phyloP scores from a whole-genome alignment of 805 yeast genomes.

The Saccharomycopsis microspora region DNA sequence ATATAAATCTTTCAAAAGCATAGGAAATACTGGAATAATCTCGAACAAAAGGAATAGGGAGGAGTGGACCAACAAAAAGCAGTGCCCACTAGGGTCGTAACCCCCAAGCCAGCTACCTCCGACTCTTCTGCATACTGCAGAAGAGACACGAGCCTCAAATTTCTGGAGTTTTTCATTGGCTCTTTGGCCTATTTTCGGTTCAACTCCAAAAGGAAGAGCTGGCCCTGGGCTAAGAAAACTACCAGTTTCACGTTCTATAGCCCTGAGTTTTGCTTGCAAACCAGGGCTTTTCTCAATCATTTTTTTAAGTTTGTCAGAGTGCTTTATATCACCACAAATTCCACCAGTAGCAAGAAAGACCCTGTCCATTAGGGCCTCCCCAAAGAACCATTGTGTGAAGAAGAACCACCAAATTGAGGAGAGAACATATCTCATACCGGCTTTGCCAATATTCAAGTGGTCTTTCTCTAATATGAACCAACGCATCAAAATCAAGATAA shows the following conservation, averaged over 20 bases:
- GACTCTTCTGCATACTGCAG: constrained; percentile 38
- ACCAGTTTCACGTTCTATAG: constrained; percentile 12
- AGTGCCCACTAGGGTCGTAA: constrained; percentile 94
- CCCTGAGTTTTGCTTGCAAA: constrained; percentile 4
- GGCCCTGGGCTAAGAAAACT: constrained; percentile 12
- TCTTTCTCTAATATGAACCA: not conserved
- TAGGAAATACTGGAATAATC: constrained; percentile 28
- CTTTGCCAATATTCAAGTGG: constrained; percentile 8
- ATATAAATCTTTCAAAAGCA: constrained; percentile 24
- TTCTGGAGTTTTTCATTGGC: not conserved
- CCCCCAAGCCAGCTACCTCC: constrained; percentile 77
- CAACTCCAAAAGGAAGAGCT: constrained; percentile 3
- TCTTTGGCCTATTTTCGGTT: not conserved
- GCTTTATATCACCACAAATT: constrained; percentile 33
- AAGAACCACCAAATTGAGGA: constrained; percentile 75
- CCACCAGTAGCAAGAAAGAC: constrained; percentile 81
- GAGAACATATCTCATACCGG: constrained; percentile 32
- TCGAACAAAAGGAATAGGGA: constrained; percentile 60
- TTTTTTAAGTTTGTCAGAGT: constrained; percentile 3
- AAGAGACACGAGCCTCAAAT: constrained; percentile 18
- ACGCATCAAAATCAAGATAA: constrained; percentile 16
- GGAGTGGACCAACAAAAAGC: constrained; percentile 62
- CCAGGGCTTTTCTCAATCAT: constrained; percentile 15
- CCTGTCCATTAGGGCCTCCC: constrained; percentile 81
- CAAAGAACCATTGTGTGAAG: constrained; percentile 82